phyloP scores from a whole-genome alignment of 768 basidiomycete genomes.

The Austroboletus eburneus region DNA sequence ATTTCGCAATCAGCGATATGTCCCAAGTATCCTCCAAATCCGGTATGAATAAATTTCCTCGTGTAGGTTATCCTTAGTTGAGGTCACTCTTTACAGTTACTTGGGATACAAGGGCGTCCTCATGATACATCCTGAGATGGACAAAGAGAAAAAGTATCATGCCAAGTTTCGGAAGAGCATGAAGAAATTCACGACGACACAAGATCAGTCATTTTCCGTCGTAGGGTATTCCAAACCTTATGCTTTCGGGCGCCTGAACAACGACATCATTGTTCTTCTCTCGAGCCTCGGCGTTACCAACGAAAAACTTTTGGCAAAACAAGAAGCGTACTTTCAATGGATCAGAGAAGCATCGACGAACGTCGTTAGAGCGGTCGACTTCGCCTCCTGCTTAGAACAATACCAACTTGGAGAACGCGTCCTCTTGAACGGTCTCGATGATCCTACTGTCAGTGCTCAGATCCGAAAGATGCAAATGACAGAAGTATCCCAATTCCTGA shows the following conservation, averaged over 20 bases:
- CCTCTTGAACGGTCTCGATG: slow-evolving; percentile 52
- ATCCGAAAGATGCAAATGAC: slow-evolving; percentile 43
- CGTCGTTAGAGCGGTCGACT: slow-evolving; percentile 48
- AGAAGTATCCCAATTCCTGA: slow-evolving; percentile 49
- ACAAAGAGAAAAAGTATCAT: slow-evolving; percentile 40
- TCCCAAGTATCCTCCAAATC: slow-evolving; percentile 61
- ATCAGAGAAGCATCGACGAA: slow-evolving; percentile 47
- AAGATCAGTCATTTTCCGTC: slow-evolving; percentile 60
- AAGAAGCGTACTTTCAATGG: slow-evolving; percentile 57
- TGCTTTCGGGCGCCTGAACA: slow-evolving; percentile 62
- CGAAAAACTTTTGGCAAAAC: slow-evolving; percentile 51
- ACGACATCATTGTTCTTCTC: slow-evolving; percentile 64
- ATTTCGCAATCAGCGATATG: slow-evolving; percentile 53
- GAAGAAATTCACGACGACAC: slow-evolving; percentile 60
- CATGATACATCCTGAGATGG: slow-evolving; percentile 61
- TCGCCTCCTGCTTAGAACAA: slow-evolving; percentile 48
- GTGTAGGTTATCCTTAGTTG: neutral
- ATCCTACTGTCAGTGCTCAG: slow-evolving; percentile 35
- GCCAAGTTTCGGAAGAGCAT: slow-evolving; percentile 64
- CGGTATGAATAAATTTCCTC: slow-evolving; percentile 37
- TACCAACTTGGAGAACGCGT: slow-evolving; percentile 49
- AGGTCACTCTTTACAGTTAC: slow-evolving; percentile 39
- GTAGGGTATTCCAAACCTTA: slow-evolving; percentile 63
- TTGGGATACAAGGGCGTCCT: slow-evolving; percentile 70
- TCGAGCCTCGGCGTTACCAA: slow-evolving; percentile 58